These are phyloP conservation scores for Lepiota brunneoincarnata DNA, from an alignment of 768 basidiomycete species.

Conservation along the genomic window DNA sequence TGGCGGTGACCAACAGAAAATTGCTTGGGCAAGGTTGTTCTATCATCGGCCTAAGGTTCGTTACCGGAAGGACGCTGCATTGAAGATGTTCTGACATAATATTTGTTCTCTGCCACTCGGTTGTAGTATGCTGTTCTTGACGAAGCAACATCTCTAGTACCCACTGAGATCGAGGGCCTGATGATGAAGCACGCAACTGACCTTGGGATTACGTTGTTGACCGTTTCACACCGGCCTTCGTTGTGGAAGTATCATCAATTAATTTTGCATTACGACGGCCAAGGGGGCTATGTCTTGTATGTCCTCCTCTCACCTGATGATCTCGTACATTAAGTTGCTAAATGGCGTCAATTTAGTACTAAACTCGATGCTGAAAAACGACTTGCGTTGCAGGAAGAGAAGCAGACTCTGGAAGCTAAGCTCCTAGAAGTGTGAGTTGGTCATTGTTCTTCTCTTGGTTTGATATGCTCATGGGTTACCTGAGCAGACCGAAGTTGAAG, in stretches of 20 bases:
- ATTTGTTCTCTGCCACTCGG: not conserved
- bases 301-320: slow-evolving; percentile 26
- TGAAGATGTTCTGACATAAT: slow-evolving; percentile 1
- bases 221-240: slow-evolving; percentile 93
- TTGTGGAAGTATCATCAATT: slow-evolving; percentile 91
- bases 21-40: slow-evolving; percentile 95
- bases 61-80: not conserved
- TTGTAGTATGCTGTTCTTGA: slow-evolving; percentile 91
- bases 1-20: slow-evolving; percentile 95
- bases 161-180: slow-evolving; percentile 84
- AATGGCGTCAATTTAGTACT: slow-evolving; percentile 48
- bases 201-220: slow-evolving; percentile 88
- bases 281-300: slow-evolving; percentile 94
- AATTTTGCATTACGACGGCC: slow-evolving; percentile 90
- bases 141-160: slow-evolving; percentile 94
- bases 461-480: slow-evolving; percentile 5
- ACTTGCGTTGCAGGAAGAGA: slow-evolving; percentile 91
- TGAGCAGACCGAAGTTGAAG: slow-evolving; percentile 73
- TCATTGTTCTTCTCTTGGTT: not conserved
- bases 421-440: slow-evolving; percentile 78
- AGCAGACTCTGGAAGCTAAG: slow-evolving; percentile 82
- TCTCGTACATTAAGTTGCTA: slow-evolving; percentile 1
- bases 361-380: slow-evolving; percentile 88
- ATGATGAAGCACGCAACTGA: slow-evolving; percentile 94
- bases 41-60: slow-evolving; percentile 90